Evolutionary conservation across 2,329 filamentous ascomycete genomes (phyloP), one percentile per base, ranked within the genome.

Genomic region (Claviceps humidiphila): DNA sequence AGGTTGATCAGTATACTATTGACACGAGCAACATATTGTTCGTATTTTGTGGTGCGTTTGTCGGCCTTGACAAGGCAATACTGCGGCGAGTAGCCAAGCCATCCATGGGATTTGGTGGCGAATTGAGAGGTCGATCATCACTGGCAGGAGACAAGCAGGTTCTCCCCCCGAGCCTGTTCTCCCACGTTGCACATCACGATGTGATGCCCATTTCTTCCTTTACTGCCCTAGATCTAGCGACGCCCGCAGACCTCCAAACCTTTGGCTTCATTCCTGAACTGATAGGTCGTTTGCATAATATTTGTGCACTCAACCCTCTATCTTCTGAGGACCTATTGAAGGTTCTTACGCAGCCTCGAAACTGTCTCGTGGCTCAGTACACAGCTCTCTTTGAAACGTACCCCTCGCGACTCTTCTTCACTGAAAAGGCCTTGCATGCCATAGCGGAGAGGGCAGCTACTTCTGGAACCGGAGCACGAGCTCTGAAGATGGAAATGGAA

Each of bases 21-120:
- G 86, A 93, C 60, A 98, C 93, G 0, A 90, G 89, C 58, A 96
- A 97, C 60, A 97, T 98, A 54, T 78, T 98, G 30, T 98, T 98
- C 69, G 89, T 98, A 43, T 95, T 93, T 66, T 94, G 90, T 13
- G 93, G 93, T 17, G 93, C 93, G 17, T 98, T 98, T 64, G 87
- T 94, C 39, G 91, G 90, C 2, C 74, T 97, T 1, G 88, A 96
- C 62, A 95, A 94, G 65, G 78, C 85, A 38, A 80, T 98, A 48
- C 74, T 95, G 54, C 85, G 89, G 54, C 83, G 93, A n/a, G 84
- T 97, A 45, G 85, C 89, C 13, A 89, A 86, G 62, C 78, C 80
- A 0, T 86, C 87, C 3, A 91, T 98, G 59, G 93, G 93, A 0
- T 98, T 98, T 61, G 90, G 90, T 5, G 89, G 90, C 4, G 82